Percentiles rank a stretch among this genome's conserved stretches.
Evolutionary conservation across 1,139 yeast genomes (phyloP).

Genomic region (Saccharomyces hybrid): DNA sequence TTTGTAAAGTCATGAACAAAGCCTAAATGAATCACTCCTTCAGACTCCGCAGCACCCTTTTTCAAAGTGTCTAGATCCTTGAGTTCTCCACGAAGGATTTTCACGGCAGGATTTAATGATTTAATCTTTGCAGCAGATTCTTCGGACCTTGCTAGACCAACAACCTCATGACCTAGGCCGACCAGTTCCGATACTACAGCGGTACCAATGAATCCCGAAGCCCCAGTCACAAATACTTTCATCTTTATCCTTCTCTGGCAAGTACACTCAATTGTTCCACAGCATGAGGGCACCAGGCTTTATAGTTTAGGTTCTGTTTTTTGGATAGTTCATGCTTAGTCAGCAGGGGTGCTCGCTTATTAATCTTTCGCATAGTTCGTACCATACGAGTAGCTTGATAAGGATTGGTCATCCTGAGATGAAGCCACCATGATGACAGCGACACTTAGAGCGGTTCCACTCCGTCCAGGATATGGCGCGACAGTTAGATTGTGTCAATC

Average conservation of each 20-base stretch:
- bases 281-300: not conserved
- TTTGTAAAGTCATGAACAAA: slow-evolving; percentile 28
- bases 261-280: not conserved
- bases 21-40: slow-evolving; percentile 34
- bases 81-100: slow-evolving; percentile 10
- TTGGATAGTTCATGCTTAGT: not conserved
- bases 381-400: not conserved
- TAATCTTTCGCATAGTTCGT: not conserved
- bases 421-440: not conserved
- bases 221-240: slow-evolving; percentile 30
- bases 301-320: not conserved
- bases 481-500: not conserved
- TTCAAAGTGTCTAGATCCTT: slow-evolving; percentile 20
- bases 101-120: slow-evolving; percentile 18
- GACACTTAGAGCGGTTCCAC: not conserved
- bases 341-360: not conserved
- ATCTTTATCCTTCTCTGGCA: not conserved
- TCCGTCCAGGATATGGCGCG: not conserved
- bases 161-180: slow-evolving; percentile 15
- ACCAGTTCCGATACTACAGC: slow-evolving; percentile 14
- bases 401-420: not conserved
- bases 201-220: slow-evolving; percentile 27
- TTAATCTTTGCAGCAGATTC: slow-evolving; percentile 18
- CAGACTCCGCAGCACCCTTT: slow-evolving; percentile 27
- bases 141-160: slow-evolving; percentile 27